Base-by-base conservation (phyloP, 768 basidiomycete species). In the Termitomyces sp. region DNA sequence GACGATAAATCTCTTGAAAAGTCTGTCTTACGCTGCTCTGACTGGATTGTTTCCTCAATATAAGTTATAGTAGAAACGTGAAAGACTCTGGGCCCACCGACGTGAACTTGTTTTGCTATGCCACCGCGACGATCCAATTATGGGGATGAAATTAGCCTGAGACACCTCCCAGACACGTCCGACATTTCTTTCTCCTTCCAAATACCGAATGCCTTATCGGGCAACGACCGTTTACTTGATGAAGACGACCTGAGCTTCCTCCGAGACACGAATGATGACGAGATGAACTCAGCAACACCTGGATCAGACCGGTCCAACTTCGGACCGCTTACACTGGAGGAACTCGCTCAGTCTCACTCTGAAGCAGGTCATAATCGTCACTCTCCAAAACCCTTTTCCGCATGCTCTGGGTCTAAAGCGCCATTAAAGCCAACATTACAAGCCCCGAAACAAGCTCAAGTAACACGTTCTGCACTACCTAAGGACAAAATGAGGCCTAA, bases 161-260 rank as follows among this genome's bases (percentile, higher is more conserved):
- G 79, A 64, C 79, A 83, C 67, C 64, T 84, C 28, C 83, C 83
- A 41, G 82, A 86, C 60, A 65, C 77, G 52, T 80, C 80, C 26
- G 75, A 79, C 60, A 63, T 69, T n/a, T 81, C 79, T 36, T 78
- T 76, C 60, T 82, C 82, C 1, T 81, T 84, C 66, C 80, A 84
- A 66, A 81, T 85, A 36, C 83, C 85, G 3, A 57, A 55, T 36
- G 69, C 71, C 8, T 63, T 70, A 6, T 71, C 70, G 40, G 66
- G 68, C 7, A 78, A 76, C 16, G 80, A 83, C 61, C 76, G 84
- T 62, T 76, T 86, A 28, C 76, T 87, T 3, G 68, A 69, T 8
- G 72, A 76, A 46, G 79, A 85, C 56, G 73, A 75, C 58, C 65
- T 71, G 61, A 74, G 77, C 69, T 79, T 80, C 66, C 73, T 87